Base-by-base conservation (phyloP, 768 basidiomycete species). In the Lenzites betulinus region DNA sequence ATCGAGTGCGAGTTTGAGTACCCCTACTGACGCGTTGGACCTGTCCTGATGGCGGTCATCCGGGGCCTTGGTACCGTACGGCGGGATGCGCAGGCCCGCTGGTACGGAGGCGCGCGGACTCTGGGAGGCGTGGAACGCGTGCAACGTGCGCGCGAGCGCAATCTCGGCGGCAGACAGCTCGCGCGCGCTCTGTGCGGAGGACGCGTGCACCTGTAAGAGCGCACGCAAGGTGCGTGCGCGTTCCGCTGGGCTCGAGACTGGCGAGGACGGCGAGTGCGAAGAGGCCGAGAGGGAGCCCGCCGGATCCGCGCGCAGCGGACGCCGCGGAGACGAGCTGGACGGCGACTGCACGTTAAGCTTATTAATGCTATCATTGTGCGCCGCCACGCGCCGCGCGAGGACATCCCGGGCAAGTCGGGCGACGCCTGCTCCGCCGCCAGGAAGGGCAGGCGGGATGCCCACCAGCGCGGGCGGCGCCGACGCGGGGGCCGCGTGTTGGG, bases 281-380 rank as follows among this genome's bases (percentile, higher is more conserved):
- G 38, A 39, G 7, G 38, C 38, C n/a, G 49, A 3, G 16, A 25
- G 25, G 15, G 28, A 16, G 28, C 39, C 39, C 20, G n/a, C 56
- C 47, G 47, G 28, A 39, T 43, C 38, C 47, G 35, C 47, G 47
- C 38, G 36, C 9, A 49, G 25, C 49, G 56, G 56, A 41, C 28
- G 26, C 56, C 56, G 56, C 56, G 56, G 56, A 42, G 56, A 58
- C 39, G 56, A 58, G 38, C 16, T 20, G 18, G 18, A 18, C n/a
- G 42, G 7, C 1, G 18, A 18, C 42, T 41, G 39, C 13, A 41
- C 39, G 11, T n/a, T n/a, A n/a, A n/a, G n/a, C n/a, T n/a, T n/a
- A n/a, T n/a, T n/a, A n/a, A n/a, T n/a, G n/a, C n/a, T n/a, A n/a
- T n/a, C n/a, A n/a, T n/a, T n/a, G n/a, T n/a, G n/a, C n/a, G 30